These are phyloP conservation scores for Daedaleopsis sinensis DNA, from an alignment of 768 basidiomycete species.

Conservation along the genomic window DNA sequence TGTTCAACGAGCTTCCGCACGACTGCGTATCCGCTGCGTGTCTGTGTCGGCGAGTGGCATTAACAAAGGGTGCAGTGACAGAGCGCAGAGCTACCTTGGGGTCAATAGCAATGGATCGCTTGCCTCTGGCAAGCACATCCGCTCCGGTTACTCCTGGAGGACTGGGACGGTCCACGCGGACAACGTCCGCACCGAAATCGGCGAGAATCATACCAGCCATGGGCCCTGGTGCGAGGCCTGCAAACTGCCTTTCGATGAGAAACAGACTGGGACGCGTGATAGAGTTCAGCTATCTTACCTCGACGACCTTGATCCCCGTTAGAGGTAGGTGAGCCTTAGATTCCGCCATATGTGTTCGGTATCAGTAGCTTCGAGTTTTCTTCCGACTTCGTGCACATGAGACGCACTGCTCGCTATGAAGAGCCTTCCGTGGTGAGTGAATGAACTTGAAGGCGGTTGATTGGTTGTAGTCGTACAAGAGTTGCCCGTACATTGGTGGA, in stretches of 20 bases:
- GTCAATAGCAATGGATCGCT: conserved; percentile 75
- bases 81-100: conserved; percentile 45
- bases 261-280: not conserved
- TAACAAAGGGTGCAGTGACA: not conserved
- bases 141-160: conserved; percentile 26
- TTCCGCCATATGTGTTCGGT: not conserved
- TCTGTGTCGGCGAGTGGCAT: not conserved
- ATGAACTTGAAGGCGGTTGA: too few relatives aligned
- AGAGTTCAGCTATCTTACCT: conserved; percentile 14
- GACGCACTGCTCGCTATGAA: too few relatives aligned
- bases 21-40: conserved; percentile 55
- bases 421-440: too few relatives aligned
- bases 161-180: conserved; percentile 65
- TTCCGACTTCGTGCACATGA: too few relatives aligned
- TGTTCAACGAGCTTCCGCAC: conserved; percentile 58
- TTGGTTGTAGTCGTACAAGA: too few relatives aligned
- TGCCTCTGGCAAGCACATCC: conserved; percentile 69
- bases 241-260: conserved; percentile 52
- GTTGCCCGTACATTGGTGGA: too few relatives aligned
- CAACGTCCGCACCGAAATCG: conserved; percentile 79
- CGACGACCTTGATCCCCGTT: conserved; percentile 25
- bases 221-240: conserved; percentile 80
- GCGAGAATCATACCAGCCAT: conserved; percentile 79
- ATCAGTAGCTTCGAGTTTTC: too few relatives aligned
- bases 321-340: conserved; percentile 7